Evolutionary conservation across 305 asterid genomes (phyloP).

Genomic region (Solanum chacoense): DNA sequence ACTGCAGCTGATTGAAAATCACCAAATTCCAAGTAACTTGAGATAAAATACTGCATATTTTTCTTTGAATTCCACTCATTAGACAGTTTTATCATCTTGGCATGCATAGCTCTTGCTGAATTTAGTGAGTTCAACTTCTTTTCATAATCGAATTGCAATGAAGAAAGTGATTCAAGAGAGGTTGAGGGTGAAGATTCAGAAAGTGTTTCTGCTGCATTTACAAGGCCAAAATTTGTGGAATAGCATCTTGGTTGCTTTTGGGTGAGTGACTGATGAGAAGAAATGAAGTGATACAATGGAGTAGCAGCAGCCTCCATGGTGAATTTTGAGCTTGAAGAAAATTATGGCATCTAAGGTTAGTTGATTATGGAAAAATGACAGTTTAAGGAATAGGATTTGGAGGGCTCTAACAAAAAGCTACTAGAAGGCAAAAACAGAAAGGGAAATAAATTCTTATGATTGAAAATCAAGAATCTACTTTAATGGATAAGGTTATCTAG

Average conservation of each 20-base stretch:
- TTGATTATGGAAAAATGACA: background rate
- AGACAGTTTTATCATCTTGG: slow-evolving; percentile 26
- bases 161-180: slow-evolving; percentile 5
- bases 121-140: slow-evolving; percentile 14
- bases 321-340: background rate
- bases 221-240: slow-evolving; percentile 6
- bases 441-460: background rate
- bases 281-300: slow-evolving; percentile 15
- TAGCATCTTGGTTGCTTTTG: slow-evolving; percentile 3
- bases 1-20: slow-evolving; percentile 25
- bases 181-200: slow-evolving; percentile 7
- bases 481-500: slow-evolving; percentile 28
- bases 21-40: slow-evolving; percentile 21
- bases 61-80: slow-evolving; percentile 1
- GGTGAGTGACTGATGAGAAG: slow-evolving; percentile 4
- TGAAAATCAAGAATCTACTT: background rate
- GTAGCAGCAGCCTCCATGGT: slow-evolving; percentile 23
- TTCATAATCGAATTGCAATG: background rate
- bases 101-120: slow-evolving; percentile 25
- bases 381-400: background rate
- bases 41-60: slow-evolving; percentile 24
- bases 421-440: background rate
- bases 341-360: background rate
- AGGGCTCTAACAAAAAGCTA: background rate
- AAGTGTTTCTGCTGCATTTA: slow-evolving; percentile 15